Evolutionary conservation across 148 eudicot species (phyloP), one percentile per base, ranked within the genome.

Genomic region (Vaccinium myrtillus): DNA sequence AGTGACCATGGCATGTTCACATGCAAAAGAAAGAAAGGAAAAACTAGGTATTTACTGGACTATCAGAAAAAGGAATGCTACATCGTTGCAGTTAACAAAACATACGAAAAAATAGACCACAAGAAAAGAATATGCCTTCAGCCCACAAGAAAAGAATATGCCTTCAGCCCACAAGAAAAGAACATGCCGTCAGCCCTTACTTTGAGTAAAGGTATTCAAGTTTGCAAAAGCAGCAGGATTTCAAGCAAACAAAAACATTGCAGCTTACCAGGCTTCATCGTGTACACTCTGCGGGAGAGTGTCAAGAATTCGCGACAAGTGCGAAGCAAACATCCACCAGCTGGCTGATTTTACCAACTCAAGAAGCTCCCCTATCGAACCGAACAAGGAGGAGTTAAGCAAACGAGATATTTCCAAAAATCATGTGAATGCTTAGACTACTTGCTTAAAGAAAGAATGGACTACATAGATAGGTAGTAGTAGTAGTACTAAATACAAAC

Each of bases 281-380:
- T 67, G 79, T 63, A 9, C 79, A 87, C 87, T 61, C 53, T 59
- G 75, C 32, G 87, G 89, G 53, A 88, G 48, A 19, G 84, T 51
- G 36, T 79, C 71, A 71, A 90, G 92, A 82, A 90, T 83, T 56
- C 80, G 81, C 70, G 87, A 79, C 43, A 85, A 82, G 82, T 90
- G 89, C 53, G 85, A 82, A 59, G 91, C 88, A 87, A 87, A 86
- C 92, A 90, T 88, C 84, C 85, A 84, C 77, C 79, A 36, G 14
- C 77, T 69, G 30, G 70, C n/a, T n/a, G 43, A 74, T 43, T 61
- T 77, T 48, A 63, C 75, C 46, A 54, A 46, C 51, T 65, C 15
- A 82, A 65, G 43, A 46, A 77, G 36, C 59, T 79, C 84, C 39
- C 83, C 75, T 79, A 46, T 79, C 49, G 49, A 54, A 84, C 46